Evolutionary conservation across 345 rosid species (phyloP).

Genomic region (Citrus hindsii): DNA sequence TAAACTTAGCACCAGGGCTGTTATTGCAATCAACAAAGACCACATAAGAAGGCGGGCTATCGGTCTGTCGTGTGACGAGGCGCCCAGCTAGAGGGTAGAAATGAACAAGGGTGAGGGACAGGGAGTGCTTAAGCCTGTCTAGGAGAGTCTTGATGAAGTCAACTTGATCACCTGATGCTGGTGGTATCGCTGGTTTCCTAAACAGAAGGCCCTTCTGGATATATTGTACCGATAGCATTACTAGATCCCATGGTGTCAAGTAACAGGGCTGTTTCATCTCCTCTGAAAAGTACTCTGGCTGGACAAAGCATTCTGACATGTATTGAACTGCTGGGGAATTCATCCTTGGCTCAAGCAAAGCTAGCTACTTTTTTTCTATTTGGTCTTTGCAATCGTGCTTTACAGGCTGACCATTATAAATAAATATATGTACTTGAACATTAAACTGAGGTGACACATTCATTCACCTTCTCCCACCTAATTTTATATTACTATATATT

Average conservation of each 20-base stretch:
- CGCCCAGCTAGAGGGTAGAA: constrained; percentile 79
- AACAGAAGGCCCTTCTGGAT: constrained; percentile 67
- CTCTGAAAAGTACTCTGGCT: constrained; percentile 36
- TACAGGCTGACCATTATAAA: neutral
- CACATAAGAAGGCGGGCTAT: constrained; percentile 35
- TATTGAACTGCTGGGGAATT: constrained; percentile 20
- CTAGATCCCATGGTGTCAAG: constrained; percentile 68
- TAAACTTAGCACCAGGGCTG: constrained; percentile 45
- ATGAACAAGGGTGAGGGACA: constrained; percentile 57
- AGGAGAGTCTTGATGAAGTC: constrained; percentile 34
- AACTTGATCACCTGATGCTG: constrained; percentile 8
- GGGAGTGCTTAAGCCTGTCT: constrained; percentile 47
- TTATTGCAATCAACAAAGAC: constrained; percentile 53
- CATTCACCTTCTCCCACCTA: neutral
- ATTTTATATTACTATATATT: neutral
- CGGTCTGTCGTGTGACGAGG: constrained; percentile 23
- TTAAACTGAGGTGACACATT: too few species aligned
- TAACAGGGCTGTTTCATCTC: constrained; percentile 44
- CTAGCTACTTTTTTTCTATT: neutral
- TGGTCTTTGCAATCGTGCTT: neutral
- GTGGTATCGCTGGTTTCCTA: constrained; percentile 45
- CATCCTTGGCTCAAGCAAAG: constrained; percentile 12
- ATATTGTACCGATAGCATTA: constrained; percentile 61
- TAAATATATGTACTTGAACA: too few species aligned
- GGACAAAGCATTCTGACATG: constrained; percentile 53